These are phyloP conservation scores for Porpolomopsis calyptriformis DNA, from an alignment of 768 basidiomycete genomes.

Conservation along the genomic window DNA sequence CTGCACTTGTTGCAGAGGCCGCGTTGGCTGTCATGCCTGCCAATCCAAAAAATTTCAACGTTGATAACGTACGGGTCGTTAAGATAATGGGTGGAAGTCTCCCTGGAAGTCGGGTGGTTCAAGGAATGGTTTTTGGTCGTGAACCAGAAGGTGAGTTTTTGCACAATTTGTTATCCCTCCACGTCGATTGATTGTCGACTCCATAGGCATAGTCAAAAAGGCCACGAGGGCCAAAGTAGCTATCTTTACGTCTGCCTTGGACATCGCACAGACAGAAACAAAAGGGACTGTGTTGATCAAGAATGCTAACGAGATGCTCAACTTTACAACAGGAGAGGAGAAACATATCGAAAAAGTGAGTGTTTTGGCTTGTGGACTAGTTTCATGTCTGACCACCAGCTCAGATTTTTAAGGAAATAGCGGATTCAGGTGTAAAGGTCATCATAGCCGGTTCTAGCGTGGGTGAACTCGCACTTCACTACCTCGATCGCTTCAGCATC, in stretches of 20 bases:
- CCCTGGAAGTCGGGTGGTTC: constrained; percentile 75
- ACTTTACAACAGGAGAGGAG: constrained; percentile 94
- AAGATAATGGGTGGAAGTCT: constrained; percentile 96
- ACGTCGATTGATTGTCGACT: not conserved
- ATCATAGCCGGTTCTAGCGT: constrained; percentile 89
- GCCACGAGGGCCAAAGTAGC: constrained; percentile 83
- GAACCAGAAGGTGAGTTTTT: constrained; percentile 74
- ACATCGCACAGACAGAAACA: constrained; percentile 94
- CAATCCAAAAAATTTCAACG: constrained; percentile 88
- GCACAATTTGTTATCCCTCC: not conserved
- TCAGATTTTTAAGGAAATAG: constrained; percentile 94
- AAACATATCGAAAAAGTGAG: constrained; percentile 84
- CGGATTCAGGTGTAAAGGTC: constrained; percentile 87
- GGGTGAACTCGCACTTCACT: constrained; percentile 94
- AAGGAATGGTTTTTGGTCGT: constrained; percentile 96
- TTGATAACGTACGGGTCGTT: constrained; percentile 95
- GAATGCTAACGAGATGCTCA: constrained; percentile 92
- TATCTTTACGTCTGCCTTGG: constrained; percentile 87
- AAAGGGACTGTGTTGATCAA: constrained; percentile 97
- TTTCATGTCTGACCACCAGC: not conserved
- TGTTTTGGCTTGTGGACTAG: not conserved
- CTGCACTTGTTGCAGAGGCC: constrained; percentile 84
- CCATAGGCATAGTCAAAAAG: constrained; percentile 69
- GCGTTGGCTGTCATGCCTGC: constrained; percentile 85
- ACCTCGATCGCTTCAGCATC: constrained; percentile 87